These are phyloP conservation scores for Cercospora zeae-maydis DNA, from an alignment of 2,329 filamentous ascomycete genomes.

Conservation along the genomic window DNA sequence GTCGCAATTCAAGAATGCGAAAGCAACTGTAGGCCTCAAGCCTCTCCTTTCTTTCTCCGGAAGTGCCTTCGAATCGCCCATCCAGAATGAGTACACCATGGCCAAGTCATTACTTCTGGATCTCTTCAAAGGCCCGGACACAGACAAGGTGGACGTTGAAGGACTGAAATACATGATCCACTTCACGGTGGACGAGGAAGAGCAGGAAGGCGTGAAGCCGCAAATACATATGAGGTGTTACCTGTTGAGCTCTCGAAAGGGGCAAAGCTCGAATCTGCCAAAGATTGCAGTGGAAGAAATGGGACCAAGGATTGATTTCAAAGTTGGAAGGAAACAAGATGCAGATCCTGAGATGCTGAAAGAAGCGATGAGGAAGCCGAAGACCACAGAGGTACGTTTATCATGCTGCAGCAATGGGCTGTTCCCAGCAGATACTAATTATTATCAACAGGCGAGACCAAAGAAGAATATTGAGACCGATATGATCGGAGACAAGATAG, in stretches of 20 bases:
- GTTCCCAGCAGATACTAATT: conserved; percentile 15
- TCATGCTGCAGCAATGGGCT: too few species aligned
- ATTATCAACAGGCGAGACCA: conserved; percentile 50
- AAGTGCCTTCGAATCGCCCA: conserved; percentile 78
- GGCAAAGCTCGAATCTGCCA: conserved; percentile 61
- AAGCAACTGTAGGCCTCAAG: conserved; percentile 70
- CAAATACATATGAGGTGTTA: conserved; percentile 71
- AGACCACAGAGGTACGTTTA: conserved; percentile 62
- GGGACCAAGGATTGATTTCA: conserved; percentile 89
- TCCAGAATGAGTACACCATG: conserved; percentile 73
- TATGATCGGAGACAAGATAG: conserved; percentile 91
- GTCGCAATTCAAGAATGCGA: conserved; percentile 66
- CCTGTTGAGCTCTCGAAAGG: conserved; percentile 78
- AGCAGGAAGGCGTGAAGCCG: conserved; percentile 43
- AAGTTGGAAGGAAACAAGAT: conserved; percentile 74
- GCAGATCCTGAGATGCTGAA: conserved; percentile 77
- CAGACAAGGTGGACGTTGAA: conserved; percentile 85
- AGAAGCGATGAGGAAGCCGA: conserved; percentile 84
- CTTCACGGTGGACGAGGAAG: conserved; percentile 65
- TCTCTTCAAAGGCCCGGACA: conserved; percentile 80
- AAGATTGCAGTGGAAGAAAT: conserved; percentile 93
- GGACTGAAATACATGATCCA: conserved; percentile 88
- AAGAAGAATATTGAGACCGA: conserved; percentile 98
- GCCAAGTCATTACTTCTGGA: conserved; percentile 85
- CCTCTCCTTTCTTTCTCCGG: conserved; percentile 91